A percentile compares a stretch with the other conserved stretches of the same genome.
These are phyloP conservation scores for Cystobasidium onofrii DNA, from an alignment of 768 basidiomycete species.

Conservation along the genomic window DNA sequence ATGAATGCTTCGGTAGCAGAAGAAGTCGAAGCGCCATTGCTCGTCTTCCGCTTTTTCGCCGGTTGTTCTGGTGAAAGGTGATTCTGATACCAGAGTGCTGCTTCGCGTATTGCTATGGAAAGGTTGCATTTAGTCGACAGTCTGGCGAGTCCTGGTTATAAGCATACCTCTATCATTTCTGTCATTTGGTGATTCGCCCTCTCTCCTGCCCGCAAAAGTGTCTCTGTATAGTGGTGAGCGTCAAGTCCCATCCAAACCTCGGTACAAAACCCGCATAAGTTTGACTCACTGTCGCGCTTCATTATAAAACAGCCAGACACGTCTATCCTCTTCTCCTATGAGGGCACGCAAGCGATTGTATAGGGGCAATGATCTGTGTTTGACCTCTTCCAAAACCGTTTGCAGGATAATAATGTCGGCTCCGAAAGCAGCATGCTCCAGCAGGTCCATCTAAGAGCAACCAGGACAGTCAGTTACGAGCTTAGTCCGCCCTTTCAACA, in stretches of 20 bases:
- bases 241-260: too few relatives aligned
- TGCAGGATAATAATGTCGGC: constrained; percentile 82
- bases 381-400: constrained; percentile 91
- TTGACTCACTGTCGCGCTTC: constrained; percentile 47
- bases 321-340: constrained; percentile 59
- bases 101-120: constrained; percentile 69
- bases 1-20: constrained; percentile 33
- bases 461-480: constrained; percentile 32
- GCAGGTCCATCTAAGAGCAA: constrained; percentile 71
- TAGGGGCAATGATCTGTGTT: constrained; percentile 83
- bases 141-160: background rate
- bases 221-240: constrained; percentile 33
- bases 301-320: constrained; percentile 49
- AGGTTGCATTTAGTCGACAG: background rate
- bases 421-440: constrained; percentile 66
- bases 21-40: constrained; percentile 49
- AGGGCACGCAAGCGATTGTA: constrained; percentile 85
- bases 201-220: constrained; percentile 65
- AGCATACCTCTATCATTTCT: constrained; percentile 77
- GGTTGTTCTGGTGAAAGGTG: constrained; percentile 48
- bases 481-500: background rate
- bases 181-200: constrained; percentile 80
- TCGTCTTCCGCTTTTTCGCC: constrained; percentile 51
- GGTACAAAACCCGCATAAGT: background rate
- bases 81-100: constrained; percentile 73